Conservation (phyloP, 768 basidiomycete genomes). For the Boletus pseudopeckii region DNA sequence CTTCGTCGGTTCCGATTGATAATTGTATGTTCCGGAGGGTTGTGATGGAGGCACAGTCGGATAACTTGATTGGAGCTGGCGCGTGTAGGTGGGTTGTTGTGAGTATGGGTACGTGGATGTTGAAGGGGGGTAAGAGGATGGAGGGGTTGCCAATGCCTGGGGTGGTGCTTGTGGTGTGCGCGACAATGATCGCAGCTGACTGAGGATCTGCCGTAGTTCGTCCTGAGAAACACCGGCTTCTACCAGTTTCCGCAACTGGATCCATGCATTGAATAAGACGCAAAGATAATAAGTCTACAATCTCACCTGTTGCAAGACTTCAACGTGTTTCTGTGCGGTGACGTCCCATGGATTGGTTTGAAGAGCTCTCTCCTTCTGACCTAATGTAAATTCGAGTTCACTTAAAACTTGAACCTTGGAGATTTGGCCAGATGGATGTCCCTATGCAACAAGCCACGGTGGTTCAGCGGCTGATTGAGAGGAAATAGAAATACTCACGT, state of each 20-base stretch:
- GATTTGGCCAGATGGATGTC: constrained; percentile 45
- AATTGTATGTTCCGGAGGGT: constrained; percentile 26
- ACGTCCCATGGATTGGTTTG: constrained; percentile 74
- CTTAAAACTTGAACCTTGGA: constrained; percentile 78
- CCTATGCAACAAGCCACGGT: constrained; percentile 22
- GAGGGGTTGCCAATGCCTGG: constrained; percentile 32
- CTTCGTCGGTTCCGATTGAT: constrained; percentile 28
- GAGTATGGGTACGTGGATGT: constrained; percentile 31
- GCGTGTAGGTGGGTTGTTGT: constrained; percentile 28
- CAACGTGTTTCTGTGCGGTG: constrained; percentile 65
- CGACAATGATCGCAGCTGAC: constrained; percentile 62
- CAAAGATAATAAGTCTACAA: background rate
- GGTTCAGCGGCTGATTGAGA: background rate
- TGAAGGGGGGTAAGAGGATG: constrained; percentile 22
- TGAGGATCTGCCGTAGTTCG: constrained; percentile 72
- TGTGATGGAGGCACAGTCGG: constrained; percentile 32
- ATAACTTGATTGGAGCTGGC: constrained; percentile 30
- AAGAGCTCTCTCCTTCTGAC: constrained; percentile 72
- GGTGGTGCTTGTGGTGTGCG: constrained; percentile 38
- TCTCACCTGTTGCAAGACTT: constrained; percentile 73
- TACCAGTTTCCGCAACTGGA: constrained; percentile 65
- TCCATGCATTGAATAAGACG: constrained; percentile 5
- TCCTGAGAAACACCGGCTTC: constrained; percentile 78
- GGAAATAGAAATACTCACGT: constrained; percentile 34
- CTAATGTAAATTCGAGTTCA: constrained; percentile 78